Conservation (phyloP, 768 basidiomycete genomes). For the Lactarius indigo region DNA sequence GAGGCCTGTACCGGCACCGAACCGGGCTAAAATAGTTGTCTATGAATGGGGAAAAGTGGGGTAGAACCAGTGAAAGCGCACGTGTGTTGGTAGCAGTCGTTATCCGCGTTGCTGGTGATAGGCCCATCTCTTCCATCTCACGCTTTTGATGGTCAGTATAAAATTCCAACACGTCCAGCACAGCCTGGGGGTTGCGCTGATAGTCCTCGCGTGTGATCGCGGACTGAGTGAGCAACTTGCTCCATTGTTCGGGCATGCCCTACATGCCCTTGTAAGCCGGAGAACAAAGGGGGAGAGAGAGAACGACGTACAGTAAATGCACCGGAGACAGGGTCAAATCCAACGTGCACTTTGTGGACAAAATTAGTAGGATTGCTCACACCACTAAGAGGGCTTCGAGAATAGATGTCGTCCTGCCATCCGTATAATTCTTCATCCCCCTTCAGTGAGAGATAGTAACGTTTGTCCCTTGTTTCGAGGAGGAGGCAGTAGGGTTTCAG, state of each 20-base stretch:
- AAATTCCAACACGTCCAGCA: slow-evolving; percentile 96
- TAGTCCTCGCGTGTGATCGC: slow-evolving; percentile 99
- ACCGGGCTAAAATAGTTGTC: slow-evolving; percentile 60
- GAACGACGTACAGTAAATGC: slow-evolving; percentile 80
- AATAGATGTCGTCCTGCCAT: slow-evolving; percentile 97
- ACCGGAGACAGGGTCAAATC: slow-evolving; percentile 90
- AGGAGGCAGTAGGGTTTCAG: slow-evolving; percentile 92
- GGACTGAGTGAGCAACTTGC: slow-evolving; percentile 91
- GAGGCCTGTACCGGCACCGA: slow-evolving; percentile 89
- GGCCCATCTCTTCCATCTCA: slow-evolving; percentile 68
- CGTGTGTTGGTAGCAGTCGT: slow-evolving; percentile 27
- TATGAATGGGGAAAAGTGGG: slow-evolving; percentile 37
- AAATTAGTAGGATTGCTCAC: slow-evolving; percentile 96
- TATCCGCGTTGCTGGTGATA: slow-evolving; percentile 29
- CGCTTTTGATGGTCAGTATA: slow-evolving; percentile 97
- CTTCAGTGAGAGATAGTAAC: slow-evolving; percentile 78
- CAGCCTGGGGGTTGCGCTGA: slow-evolving; percentile 93
- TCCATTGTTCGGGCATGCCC: slow-evolving; percentile 99
- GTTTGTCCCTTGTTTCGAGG: slow-evolving; percentile 81
- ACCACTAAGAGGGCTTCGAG: slow-evolving; percentile 87
- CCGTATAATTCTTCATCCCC: slow-evolving; percentile 96
- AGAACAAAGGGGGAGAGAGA: neutral
- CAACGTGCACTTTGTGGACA: slow-evolving; percentile 97
- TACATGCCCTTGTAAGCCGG: slow-evolving; percentile 31
- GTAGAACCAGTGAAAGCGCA: slow-evolving; percentile 20